phyloP scores from a whole-genome alignment of 768 basidiomycete species.

The Porpolomopsis calyptriformis region DNA sequence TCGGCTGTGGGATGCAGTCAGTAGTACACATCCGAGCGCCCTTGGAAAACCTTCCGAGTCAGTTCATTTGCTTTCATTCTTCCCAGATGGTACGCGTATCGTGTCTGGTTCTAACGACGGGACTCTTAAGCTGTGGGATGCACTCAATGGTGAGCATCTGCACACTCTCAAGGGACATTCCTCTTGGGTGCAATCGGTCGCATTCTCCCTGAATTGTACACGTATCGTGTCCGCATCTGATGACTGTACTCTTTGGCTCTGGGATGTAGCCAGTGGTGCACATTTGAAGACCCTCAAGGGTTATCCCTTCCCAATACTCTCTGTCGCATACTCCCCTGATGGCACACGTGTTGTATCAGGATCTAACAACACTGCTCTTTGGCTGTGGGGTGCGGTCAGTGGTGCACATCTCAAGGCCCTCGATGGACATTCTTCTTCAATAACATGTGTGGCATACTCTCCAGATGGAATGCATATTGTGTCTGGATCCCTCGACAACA shows the following conservation, averaged over 20 bases:
- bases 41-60: neutral
- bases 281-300: neutral
- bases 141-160: neutral
- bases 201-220: neutral
- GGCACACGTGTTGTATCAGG: no score
- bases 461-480: no score
- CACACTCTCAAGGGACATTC: neutral
- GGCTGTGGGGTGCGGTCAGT: no score
- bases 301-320: no score
- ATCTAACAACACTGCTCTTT: no score
- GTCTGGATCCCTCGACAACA: no score
- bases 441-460: no score
- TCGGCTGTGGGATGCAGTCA: conserved; percentile 6
- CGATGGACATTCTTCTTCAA: no score
- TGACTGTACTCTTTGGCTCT: neutral
- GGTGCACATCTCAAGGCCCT: no score
- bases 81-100: neutral
- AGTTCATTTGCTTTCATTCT: neutral
- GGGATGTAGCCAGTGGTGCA: neutral
- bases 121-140: conserved; percentile 5
- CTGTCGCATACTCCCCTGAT: no score
- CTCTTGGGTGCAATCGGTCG: neutral
- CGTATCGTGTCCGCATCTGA: neutral
- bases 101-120: conserved; percentile 1
- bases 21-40: neutral